Base-by-base conservation (phyloP, 2,329 filamentous ascomycete species). In the Xenosphaeropsis pyriputrescens region DNA sequence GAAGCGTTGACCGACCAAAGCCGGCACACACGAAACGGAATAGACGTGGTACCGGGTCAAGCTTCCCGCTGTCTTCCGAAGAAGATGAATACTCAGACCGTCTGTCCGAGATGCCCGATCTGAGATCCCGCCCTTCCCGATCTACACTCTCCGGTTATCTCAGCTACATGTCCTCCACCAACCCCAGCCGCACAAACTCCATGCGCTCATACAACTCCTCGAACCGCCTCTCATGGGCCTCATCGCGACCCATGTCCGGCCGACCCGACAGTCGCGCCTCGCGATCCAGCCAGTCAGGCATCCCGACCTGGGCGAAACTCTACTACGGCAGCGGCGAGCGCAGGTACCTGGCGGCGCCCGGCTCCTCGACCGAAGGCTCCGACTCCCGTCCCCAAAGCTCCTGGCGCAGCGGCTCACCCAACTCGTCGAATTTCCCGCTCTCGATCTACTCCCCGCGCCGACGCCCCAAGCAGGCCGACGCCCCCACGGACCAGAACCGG, bases 321-420 rank as follows among this genome's bases (percentile, higher is more conserved):
- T 86, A 85, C 57, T 86, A 86, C 53, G 73, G 75, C 29, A 75
- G 73, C 38, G 75, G 77, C 36, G 76, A 72, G 54, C 67, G 64
- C 43, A 67, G 59, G 34, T 72, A 60, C 40, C 55, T 80, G 35
- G 61, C 41, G 6, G 46, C 48, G 8, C 48, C 52, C 19, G 47
- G 46, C n/a, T 54, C 52, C 29, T 47, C 45, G 7, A 48, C 41
- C 14, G 48, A 48, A 32, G 50, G 45, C 2, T 42, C 39, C 44
- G 61, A 71, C 48, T 62, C 68, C 53, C 61, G 68, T 39, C 58
- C 60, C 16, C 54, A 53, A 9, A 67, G 62, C 46, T 62, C 65
- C 4, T 54, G 52, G 8, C 59, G 61, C 8, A 64, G 58, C 41
- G 62, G 61, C 19, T 71, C 72, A 2, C 65, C 67, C 2, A 64